These are phyloP conservation scores for Petunia hybrid DNA, from an alignment of 305 asterid species.

Conservation along the genomic window DNA sequence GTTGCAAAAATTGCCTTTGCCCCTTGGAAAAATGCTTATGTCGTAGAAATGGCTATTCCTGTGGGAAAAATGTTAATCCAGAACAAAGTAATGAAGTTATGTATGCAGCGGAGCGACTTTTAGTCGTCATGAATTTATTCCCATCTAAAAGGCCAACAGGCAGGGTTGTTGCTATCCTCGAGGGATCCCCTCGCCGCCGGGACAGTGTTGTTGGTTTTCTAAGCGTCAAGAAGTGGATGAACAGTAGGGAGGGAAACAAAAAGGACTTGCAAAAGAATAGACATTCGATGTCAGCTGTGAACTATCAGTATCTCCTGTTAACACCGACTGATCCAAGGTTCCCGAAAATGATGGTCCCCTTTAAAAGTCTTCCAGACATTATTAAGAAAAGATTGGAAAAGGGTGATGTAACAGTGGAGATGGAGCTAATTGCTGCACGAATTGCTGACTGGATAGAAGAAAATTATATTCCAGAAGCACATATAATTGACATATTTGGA, in stretches of 20 bases:
- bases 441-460: slow-evolving; percentile 86
- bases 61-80: slow-evolving; percentile 39
- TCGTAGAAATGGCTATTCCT: slow-evolving; percentile 37
- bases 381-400: slow-evolving; percentile 63
- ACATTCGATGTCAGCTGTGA: slow-evolving; percentile 41
- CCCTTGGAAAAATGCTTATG: slow-evolving; percentile 36
- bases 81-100: slow-evolving; percentile 41
- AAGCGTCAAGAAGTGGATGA: slow-evolving; percentile 68
- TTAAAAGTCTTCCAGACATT: slow-evolving; percentile 60
- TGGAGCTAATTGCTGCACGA: slow-evolving; percentile 73
- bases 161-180: slow-evolving; percentile 72
- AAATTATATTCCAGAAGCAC: slow-evolving; percentile 65
- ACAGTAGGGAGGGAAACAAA: slow-evolving; percentile 52
- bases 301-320: slow-evolving; percentile 57
- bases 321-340: slow-evolving; percentile 76
- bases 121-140: slow-evolving; percentile 46
- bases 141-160: slow-evolving; percentile 94
- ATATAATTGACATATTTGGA: slow-evolving; percentile 67
- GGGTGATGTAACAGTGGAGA: slow-evolving; percentile 70
- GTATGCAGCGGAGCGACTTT: slow-evolving; percentile 56
- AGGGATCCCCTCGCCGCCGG: slow-evolving; percentile 58
- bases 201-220: slow-evolving; percentile 73
- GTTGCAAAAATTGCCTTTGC: slow-evolving; percentile 34
- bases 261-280: slow-evolving; percentile 64
- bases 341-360: slow-evolving; percentile 72